phyloP scores from a whole-genome alignment of 225 moss, liverwort and hornwort genomes.

The Physcomitrellopsis africana region DNA sequence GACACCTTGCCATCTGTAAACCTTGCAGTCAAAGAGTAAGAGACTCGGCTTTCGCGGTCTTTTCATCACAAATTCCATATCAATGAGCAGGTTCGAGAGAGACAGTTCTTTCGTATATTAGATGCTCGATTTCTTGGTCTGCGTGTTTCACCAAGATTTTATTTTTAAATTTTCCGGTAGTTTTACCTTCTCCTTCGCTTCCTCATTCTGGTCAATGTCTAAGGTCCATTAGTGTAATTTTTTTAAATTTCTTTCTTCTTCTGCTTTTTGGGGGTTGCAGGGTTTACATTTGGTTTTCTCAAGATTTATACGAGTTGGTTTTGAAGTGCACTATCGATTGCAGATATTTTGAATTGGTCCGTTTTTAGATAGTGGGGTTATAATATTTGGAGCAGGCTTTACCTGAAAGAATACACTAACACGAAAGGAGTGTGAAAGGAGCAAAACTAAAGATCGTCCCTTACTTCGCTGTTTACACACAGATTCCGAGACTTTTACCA shows the following conservation, averaged over 20 bases:
- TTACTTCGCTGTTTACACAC: slow-evolving; percentile 2
- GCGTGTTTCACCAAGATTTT: neutral
- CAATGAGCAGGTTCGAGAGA: neutral
- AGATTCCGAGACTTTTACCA: slow-evolving; percentile 58
- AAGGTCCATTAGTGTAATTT: neutral
- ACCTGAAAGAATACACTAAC: neutral
- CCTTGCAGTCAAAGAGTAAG: neutral
- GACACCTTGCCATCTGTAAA: neutral
- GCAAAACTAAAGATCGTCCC: neutral
- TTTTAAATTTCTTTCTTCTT: too few species aligned
- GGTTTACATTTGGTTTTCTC: slow-evolving; percentile 19
- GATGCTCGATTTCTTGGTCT: slow-evolving; percentile 7
- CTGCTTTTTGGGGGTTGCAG: neutral
- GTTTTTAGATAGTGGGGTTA: neutral
- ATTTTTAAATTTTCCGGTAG: neutral
- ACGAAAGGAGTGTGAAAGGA: neutral
- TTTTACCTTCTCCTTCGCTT: neutral
- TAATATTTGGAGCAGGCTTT: neutral
- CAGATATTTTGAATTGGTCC: neutral
- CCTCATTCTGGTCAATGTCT: neutral
- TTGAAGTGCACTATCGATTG: neutral
- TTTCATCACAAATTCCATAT: neutral
- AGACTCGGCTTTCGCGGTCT: neutral
- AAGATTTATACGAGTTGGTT: neutral
- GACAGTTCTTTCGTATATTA: neutral